Evolutionary conservation across 2,329 filamentous ascomycete species (phyloP).

Genomic region (Sarocladium kiliense): DNA sequence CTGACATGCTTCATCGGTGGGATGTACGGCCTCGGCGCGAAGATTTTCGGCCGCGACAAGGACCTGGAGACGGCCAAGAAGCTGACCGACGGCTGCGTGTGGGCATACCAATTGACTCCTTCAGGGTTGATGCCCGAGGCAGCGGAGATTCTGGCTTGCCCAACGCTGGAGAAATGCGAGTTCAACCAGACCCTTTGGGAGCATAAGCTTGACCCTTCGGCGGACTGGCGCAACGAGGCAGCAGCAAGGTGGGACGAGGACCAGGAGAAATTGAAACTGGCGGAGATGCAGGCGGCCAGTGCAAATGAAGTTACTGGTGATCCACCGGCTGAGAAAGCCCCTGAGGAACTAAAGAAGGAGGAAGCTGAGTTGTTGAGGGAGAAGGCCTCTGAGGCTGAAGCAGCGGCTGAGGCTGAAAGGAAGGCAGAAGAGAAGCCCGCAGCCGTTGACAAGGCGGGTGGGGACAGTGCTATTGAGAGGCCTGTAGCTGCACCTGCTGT

Average conservation of each 20-base stretch:
- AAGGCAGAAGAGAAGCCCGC: neutral
- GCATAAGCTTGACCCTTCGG: slow-evolving; percentile 41
- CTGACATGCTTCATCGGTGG: slow-evolving; percentile 65
- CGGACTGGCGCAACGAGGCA: slow-evolving; percentile 36
- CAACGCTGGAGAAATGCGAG: slow-evolving; percentile 38
- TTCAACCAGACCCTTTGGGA: slow-evolving; percentile 48
- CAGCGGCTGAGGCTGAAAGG: neutral
- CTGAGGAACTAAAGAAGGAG: slow-evolving; percentile 4
- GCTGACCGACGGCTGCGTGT: slow-evolving; percentile 64
- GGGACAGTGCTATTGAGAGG: neutral
- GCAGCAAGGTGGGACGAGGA: slow-evolving; percentile 25
- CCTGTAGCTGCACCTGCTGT: neutral
- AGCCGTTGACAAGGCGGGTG: neutral
- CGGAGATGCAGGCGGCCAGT: slow-evolving; percentile 12
- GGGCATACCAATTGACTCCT: slow-evolving; percentile 58
- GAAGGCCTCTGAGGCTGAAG: slow-evolving; percentile 8
- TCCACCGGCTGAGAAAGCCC: neutral
- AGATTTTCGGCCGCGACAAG: slow-evolving; percentile 52
- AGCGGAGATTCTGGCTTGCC: slow-evolving; percentile 40
- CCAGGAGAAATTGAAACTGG: slow-evolving; percentile 13
- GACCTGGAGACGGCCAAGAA: slow-evolving; percentile 60
- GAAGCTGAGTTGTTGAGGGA: slow-evolving; percentile 12
- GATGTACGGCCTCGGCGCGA: slow-evolving; percentile 63
- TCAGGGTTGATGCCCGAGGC: slow-evolving; percentile 63
- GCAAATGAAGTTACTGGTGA: slow-evolving; percentile 11